Percentiles rank a stretch among this genome's conserved stretches.
Evolutionary conservation across 805 yeast genomes (phyloP).

Genomic region (Blastobotrys peoriensis): DNA sequence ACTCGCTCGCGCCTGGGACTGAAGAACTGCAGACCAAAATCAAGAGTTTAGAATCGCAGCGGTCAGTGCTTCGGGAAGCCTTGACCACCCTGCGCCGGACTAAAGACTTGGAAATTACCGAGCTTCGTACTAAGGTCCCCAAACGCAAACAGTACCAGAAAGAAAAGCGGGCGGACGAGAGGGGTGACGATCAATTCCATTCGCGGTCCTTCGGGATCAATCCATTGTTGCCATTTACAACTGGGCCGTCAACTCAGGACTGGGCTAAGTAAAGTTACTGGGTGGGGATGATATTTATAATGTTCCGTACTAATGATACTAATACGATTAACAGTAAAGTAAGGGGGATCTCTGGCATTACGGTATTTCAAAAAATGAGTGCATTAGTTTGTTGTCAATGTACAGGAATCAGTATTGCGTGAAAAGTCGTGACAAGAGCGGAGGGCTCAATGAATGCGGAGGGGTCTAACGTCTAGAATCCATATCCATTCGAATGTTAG

Average conservation of each 20-base stretch:
- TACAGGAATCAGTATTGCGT: too few relatives aligned
- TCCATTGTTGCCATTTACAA: neutral
- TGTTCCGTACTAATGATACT: neutral
- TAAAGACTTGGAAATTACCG: slow-evolving; percentile 19
- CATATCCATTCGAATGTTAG: slow-evolving; percentile 16
- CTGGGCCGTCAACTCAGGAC: neutral
- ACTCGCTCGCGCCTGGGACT: neutral
- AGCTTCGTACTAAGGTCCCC: slow-evolving; percentile 10
- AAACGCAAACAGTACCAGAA: neutral
- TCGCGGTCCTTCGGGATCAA: neutral
- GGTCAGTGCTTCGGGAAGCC: slow-evolving; percentile 20
- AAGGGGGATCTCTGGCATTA: too few relatives aligned
- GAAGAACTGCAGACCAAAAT: slow-evolving; percentile 8
- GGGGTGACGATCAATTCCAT: neutral
- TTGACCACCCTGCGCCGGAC: slow-evolving; percentile 16
- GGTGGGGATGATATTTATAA: too few relatives aligned
- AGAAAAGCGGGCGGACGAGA: neutral
- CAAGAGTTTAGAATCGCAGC: slow-evolving; percentile 19
- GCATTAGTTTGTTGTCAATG: too few relatives aligned
- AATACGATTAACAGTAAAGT: neutral
- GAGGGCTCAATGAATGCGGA: neutral
- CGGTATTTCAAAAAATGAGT: too few relatives aligned
- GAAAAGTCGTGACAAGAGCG: neutral
- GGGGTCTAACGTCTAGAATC: slow-evolving; percentile 13
- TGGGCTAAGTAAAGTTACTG: too few relatives aligned